These are phyloP conservation scores for Raddia guianensis DNA, from an alignment of 176 grass and related monocot species.

Conservation along the genomic window DNA sequence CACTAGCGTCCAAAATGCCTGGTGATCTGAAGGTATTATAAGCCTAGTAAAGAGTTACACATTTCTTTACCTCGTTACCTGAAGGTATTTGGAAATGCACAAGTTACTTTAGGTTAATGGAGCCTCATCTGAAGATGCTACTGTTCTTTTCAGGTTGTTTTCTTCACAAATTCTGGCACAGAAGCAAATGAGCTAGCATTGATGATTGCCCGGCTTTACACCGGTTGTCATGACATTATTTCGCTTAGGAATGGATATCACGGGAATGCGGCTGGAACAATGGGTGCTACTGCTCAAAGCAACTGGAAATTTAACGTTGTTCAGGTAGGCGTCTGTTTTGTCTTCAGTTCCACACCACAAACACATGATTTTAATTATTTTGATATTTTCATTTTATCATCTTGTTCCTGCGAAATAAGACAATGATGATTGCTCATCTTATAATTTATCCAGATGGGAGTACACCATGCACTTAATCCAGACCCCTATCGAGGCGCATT, in stretches of 20 bases:
- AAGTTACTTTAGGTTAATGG: not conserved
- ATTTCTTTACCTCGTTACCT: not conserved
- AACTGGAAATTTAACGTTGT: conserved; percentile 96
- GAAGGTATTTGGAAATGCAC: not conserved
- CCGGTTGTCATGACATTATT: conserved; percentile 86
- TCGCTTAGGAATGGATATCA: conserved; percentile 95
- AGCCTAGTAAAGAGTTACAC: not conserved
- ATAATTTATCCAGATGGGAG: conserved; percentile 62
- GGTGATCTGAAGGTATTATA: conserved; percentile 75
- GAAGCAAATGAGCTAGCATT: conserved; percentile 92
- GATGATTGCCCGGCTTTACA: conserved; percentile 93
- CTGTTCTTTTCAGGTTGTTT: conserved; percentile 71
- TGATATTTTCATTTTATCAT: not conserved
- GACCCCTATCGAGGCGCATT: conserved; percentile 91
- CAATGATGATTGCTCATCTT: not conserved
- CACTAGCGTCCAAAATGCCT: conserved; percentile 79
- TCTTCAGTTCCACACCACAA: not conserved
- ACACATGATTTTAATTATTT: not conserved
- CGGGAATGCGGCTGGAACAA: conserved; percentile 96
- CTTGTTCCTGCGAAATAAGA: not conserved
- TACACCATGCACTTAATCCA: conserved; percentile 89
- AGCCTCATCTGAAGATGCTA: not conserved
- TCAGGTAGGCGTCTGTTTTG: conserved; percentile 43
- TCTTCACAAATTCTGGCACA: conserved; percentile 97
- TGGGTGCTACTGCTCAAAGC: conserved; percentile 78